These are phyloP conservation scores for Sugiyamaella marilandica DNA, from an alignment of 805 yeast species.

Conservation along the genomic window DNA sequence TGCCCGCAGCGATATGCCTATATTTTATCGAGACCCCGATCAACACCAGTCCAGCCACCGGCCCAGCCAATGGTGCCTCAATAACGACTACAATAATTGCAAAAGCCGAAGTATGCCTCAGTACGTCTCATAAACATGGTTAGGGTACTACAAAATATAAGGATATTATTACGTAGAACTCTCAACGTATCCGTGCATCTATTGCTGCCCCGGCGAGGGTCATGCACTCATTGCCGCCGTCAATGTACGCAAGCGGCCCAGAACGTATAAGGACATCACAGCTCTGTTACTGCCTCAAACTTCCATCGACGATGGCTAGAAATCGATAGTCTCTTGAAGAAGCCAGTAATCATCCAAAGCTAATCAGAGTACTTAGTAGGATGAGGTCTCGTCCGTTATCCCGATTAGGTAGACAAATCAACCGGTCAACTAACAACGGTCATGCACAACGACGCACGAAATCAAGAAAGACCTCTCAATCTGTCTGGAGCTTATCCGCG, in stretches of 20 bases:
- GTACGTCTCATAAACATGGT: too few relatives aligned
- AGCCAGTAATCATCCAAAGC: constrained; percentile 37
- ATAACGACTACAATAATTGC: too few relatives aligned
- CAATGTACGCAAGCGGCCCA: constrained; percentile 47
- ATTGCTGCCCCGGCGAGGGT: constrained; percentile 35
- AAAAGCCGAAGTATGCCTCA: too few relatives aligned
- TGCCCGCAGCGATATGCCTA: too few relatives aligned
- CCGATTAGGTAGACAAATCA: constrained; percentile 48
- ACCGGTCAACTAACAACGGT: constrained; percentile 27
- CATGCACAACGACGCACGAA: constrained; percentile 25
- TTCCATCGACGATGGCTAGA: constrained; percentile 38
- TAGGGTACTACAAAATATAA: too few relatives aligned
- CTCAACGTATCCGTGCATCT: too few relatives aligned
- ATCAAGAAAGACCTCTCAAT: constrained; percentile 23
- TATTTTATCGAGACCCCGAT: too few relatives aligned
- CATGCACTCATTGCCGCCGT: constrained; percentile 42
- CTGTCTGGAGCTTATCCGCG: constrained; percentile 24
- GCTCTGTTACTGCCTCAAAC: constrained; percentile 45
- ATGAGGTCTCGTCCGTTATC: constrained; percentile 46
- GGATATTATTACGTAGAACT: too few relatives aligned
- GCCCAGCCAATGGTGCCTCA: too few relatives aligned
- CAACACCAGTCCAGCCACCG: too few relatives aligned
- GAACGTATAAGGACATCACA: constrained; percentile 46
- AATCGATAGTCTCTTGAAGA: constrained; percentile 42
- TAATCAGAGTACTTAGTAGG: constrained; percentile 38